Base-by-base conservation (phyloP, 202 grass and related monocot species). In the Saccharum hybrid region DNA sequence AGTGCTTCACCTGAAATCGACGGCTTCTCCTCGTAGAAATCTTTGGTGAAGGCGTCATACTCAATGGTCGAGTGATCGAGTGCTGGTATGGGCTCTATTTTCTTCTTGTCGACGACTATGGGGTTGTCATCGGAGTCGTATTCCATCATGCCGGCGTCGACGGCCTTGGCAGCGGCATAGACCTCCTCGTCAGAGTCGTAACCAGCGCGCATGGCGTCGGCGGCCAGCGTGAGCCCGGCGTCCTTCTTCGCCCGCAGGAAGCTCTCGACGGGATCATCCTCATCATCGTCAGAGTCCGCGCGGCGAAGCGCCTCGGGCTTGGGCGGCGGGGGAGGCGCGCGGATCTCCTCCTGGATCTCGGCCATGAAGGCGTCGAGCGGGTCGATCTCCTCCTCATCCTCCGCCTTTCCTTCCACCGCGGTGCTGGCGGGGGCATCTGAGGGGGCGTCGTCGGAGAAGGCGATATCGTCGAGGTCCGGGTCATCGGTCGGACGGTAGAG, bases 101-200 rank as follows among this genome's bases (percentile, higher is more conserved):
- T 98, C 82, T 88, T 98, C 91, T 98, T 98, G 80, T 98, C 96
- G 26, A 92, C 51, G 11, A 95, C 85, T 77, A 98, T 89, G 31
- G 91, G 91, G 37, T 98, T 98, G 83, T 94, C 96, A 31, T 96
- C 96, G 15, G 93, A 98, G 65, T 98, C 93, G 77, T 98, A 98
- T 34, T 98, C 93, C 81, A 98, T 83, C 85, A 87, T 85, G 76
- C 93, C 93, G 19, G 96, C 89, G 87, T 98, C 96, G 8, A 98
- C 89, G 14, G 93, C 96, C 86, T 98, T 98, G n/a, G 96, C 96
- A 12, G 89, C 93, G 3, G 93, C 96, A 66, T 98, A 98, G 15
- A 98, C 96, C 87, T 98, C 96, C 89, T 98, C 96, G 74, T 98
- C 96, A 3, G 96, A 98, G 52, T 91, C 83, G 52, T 98, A 98